Conservation (phyloP, 2,329 filamentous ascomycete species). For the Ceratocystis huliohia region DNA sequence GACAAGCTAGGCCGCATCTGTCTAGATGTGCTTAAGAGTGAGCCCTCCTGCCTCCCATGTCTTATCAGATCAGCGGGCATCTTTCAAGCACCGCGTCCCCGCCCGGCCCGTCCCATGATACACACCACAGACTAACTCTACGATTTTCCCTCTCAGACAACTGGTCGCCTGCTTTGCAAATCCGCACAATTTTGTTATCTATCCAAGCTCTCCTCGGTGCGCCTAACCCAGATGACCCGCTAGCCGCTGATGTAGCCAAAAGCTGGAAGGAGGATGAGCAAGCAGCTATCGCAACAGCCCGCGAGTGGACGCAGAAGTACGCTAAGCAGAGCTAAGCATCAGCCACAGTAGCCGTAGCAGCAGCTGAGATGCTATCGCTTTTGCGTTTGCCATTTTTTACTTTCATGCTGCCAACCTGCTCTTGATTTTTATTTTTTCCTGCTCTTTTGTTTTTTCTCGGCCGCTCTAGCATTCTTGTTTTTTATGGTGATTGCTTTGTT, state of each 20-base stretch:
- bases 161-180: conserved; percentile 96
- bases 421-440: not conserved
- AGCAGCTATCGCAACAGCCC: conserved; percentile 81
- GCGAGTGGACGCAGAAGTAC: conserved; percentile 80
- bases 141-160: conserved; percentile 53
- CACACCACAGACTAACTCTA: conserved; percentile 16
- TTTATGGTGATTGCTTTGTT: not conserved
- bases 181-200: conserved; percentile 93
- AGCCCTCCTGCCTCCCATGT: conserved; percentile 25
- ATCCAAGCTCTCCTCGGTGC: conserved; percentile 94
- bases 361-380: not conserved
- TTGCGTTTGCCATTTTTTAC: not conserved
- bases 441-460: not conserved
- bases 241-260: conserved; percentile 94
- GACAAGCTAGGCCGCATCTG: conserved; percentile 96
- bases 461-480: conserved; percentile 4
- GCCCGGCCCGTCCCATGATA: not conserved
- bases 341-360: not conserved
- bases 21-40: conserved; percentile 93
- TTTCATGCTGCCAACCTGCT: not conserved
- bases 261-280: conserved; percentile 95
- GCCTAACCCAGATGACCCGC: conserved; percentile 94
- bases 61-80: not conserved
- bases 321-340: conserved; percentile 32
- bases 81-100: not conserved